Conservation (phyloP, 108 stramenopile genomes). For the Aureococcus anophagefferens region DNA sequence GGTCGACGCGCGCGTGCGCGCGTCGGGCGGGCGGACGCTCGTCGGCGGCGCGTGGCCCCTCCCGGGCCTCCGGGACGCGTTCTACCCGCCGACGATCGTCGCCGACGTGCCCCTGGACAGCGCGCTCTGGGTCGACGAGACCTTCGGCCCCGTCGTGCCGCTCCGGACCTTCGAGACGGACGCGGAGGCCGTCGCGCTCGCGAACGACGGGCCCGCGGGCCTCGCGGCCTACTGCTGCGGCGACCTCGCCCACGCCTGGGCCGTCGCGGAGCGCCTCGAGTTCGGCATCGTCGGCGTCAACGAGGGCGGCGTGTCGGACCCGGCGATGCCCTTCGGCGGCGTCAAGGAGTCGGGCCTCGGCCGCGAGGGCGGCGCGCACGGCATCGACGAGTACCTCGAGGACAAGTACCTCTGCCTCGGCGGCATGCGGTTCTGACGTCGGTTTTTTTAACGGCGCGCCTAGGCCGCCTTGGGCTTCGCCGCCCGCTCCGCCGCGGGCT, state of each 20-base stretch:
- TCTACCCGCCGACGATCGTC: slow-evolving; percentile 81
- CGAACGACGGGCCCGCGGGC: slow-evolving; percentile 39
- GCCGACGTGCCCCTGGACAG: too few relatives aligned
- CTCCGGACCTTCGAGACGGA: too few relatives aligned
- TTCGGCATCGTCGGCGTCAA: slow-evolving; percentile 83
- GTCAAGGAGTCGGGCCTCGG: slow-evolving; percentile 91
- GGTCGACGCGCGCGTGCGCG: slow-evolving; percentile 56
- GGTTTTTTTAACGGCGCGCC: too few relatives aligned
- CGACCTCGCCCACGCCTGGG: slow-evolving; percentile 18
- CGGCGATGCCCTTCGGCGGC: slow-evolving; percentile 85
- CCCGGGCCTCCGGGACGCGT: slow-evolving; percentile 69
- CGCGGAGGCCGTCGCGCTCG: slow-evolving; percentile 38
- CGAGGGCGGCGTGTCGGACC: slow-evolving; percentile 68
- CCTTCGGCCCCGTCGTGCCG: slow-evolving; percentile 48
- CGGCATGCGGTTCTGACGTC: background rate
- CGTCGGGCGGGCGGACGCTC: too few relatives aligned
- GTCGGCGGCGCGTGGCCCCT: too few relatives aligned
- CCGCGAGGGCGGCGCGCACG: slow-evolving; percentile 76
- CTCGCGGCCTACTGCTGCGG: slow-evolving; percentile 43
- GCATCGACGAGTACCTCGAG: slow-evolving; percentile 82
- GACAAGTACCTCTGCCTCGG: slow-evolving; percentile 63
- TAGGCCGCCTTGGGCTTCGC: too few relatives aligned
- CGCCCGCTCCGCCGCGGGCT: too few relatives aligned
- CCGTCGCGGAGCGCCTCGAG: slow-evolving; percentile 41
- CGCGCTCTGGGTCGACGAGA: too few relatives aligned